Percentiles rank a stretch among this genome's conserved stretches.
These are phyloP conservation scores for Globisporangium spinosum DNA, from an alignment of 352 stramenopile genomes.

Conservation along the genomic window DNA sequence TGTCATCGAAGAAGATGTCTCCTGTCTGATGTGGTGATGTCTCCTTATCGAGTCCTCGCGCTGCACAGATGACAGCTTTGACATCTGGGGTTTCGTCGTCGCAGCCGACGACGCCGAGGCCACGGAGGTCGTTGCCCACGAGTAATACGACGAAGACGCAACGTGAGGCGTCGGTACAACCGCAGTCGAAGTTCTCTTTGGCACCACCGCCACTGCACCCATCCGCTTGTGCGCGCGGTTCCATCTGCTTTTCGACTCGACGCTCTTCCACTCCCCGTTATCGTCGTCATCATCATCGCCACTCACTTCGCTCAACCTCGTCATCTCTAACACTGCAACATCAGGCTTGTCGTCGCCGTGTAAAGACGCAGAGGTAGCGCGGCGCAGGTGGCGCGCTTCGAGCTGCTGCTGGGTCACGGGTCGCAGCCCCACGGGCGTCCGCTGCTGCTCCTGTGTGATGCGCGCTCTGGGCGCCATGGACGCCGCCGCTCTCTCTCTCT, in stretches of 20 bases:
- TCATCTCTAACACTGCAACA: not conserved
- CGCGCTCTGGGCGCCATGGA: not conserved
- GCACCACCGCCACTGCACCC: not conserved
- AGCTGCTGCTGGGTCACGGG: conserved; percentile 21
- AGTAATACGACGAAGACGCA: conserved; percentile 5
- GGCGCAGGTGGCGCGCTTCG: conserved; percentile 12
- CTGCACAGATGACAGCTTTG: not conserved
- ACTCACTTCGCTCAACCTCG: not conserved
- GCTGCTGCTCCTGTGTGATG: not conserved
- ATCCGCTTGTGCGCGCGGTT: conserved; percentile 14
- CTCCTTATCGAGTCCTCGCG: conserved; percentile 4
- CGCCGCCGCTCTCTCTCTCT: not conserved
- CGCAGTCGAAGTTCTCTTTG: not conserved
- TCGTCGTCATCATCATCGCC: conserved; percentile 5
- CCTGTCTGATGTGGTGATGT: not conserved
- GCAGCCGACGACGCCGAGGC: conserved; percentile 2
- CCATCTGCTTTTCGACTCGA: conserved; percentile 17
- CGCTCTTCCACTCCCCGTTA: conserved; percentile 16
- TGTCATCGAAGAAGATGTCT: not conserved
- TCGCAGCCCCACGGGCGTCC: conserved; percentile 12
- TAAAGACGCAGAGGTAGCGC: not conserved
- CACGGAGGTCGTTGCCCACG: conserved; percentile 14
- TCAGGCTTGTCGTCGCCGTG: too few relatives aligned
- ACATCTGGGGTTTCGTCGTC: not conserved
- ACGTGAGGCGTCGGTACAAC: not conserved